phyloP scores from a whole-genome alignment of 2,329 filamentous ascomycete genomes.

The Pestalotiopsis sp. region DNA sequence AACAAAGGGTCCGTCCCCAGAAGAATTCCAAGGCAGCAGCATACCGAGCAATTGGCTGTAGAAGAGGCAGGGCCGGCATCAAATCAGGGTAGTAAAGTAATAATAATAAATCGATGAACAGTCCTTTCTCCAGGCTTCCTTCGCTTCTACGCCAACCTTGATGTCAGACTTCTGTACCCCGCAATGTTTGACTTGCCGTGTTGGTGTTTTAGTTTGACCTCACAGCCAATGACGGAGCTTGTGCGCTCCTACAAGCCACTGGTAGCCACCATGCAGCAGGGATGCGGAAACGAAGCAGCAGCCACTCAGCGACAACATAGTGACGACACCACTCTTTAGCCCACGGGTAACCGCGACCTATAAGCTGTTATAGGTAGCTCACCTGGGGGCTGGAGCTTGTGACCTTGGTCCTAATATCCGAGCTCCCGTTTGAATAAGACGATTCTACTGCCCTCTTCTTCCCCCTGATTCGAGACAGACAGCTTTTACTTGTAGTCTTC shows the following conservation, averaged over 20 bases:
- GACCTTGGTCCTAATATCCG: not conserved
- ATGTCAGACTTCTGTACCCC: slow-evolving; percentile 10
- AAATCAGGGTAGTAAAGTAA: not conserved
- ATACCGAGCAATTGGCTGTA: not conserved
- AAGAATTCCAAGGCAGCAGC: not conserved
- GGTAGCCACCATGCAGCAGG: not conserved
- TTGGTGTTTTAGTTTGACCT: slow-evolving; percentile 5
- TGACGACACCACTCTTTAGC: slow-evolving; percentile 14
- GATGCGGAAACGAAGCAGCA: not conserved
- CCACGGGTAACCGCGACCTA: slow-evolving; percentile 11
- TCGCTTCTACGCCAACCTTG: not conserved
- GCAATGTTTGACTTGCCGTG: slow-evolving; percentile 8
- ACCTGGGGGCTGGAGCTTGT: not conserved
- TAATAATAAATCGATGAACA: not conserved
- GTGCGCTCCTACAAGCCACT: not conserved
- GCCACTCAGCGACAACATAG: slow-evolving; percentile 4
- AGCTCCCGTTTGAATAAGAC: not conserved
- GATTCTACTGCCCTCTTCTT: not conserved
- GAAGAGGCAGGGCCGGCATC: not conserved
- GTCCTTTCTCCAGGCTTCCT: not conserved
- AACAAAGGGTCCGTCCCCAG: not conserved
- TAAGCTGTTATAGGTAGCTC: not conserved
- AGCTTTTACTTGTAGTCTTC: not conserved
- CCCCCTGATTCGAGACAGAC: not conserved
- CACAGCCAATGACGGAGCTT: not conserved